Percentiles rank a stretch among this genome's conserved stretches.
These are phyloP conservation scores for Lachancea waltii DNA, from an alignment of 805 yeast genomes.

Conservation along the genomic window DNA sequence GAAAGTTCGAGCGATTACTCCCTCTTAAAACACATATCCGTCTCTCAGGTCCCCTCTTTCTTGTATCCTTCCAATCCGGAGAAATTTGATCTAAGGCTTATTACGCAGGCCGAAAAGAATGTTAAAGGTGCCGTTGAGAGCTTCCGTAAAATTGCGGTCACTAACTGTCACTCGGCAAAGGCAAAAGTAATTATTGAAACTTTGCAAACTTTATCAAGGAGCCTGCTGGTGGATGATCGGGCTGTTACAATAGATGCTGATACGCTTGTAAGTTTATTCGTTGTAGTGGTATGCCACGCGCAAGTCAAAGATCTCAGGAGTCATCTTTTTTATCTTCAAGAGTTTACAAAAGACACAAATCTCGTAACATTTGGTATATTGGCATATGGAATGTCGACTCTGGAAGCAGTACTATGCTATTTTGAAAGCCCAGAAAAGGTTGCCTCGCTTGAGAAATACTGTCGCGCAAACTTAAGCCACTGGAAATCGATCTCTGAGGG, in stretches of 20 bases:
- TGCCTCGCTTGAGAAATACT: slow-evolving; percentile 35
- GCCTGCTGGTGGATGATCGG: slow-evolving; percentile 11
- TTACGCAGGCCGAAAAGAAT: slow-evolving; percentile 35
- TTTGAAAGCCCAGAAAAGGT: slow-evolving; percentile 32
- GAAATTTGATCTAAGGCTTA: slow-evolving; percentile 25
- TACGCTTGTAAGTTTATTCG: slow-evolving; percentile 61
- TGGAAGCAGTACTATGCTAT: slow-evolving; percentile 74
- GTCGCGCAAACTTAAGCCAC: slow-evolving; percentile 46
- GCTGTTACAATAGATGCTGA: slow-evolving; percentile 64
- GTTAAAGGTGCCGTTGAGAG: slow-evolving; percentile 46
- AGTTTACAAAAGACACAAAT: slow-evolving; percentile 42
- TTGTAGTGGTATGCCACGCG: slow-evolving; percentile 64
- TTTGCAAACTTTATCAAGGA: slow-evolving; percentile 42
- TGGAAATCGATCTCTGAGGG: slow-evolving; percentile 45
- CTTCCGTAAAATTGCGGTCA: slow-evolving; percentile 41
- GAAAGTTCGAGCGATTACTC: slow-evolving; percentile 20
- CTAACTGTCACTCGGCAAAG: slow-evolving; percentile 45
- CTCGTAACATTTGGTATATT: slow-evolving; percentile 49
- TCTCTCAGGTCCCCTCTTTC: slow-evolving; percentile 42
- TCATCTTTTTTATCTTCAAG: slow-evolving; percentile 59
- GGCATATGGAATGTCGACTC: slow-evolving; percentile 75
- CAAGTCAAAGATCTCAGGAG: slow-evolving; percentile 51
- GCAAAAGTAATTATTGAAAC: slow-evolving; percentile 45
- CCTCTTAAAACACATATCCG: slow-evolving; percentile 30
- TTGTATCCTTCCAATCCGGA: slow-evolving; percentile 33